Evolutionary conservation across 1,284 basidiomycete species (phyloP).

Genomic region (Ceratobasidium sp.): DNA sequence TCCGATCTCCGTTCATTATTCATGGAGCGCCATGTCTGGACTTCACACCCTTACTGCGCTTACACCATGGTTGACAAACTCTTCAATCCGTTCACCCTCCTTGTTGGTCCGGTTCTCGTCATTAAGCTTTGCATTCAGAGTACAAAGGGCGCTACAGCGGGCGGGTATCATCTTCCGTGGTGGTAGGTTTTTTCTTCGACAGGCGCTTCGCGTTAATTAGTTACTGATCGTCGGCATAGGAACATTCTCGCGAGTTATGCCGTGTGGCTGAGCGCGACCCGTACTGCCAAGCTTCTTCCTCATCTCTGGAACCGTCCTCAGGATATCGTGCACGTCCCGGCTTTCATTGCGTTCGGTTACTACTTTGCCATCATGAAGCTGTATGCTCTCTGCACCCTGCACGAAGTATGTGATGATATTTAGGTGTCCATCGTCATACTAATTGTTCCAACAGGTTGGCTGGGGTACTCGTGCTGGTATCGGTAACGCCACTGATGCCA

Average conservation of each 20-base stretch:
- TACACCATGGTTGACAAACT: constrained; percentile 95
- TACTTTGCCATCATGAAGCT: constrained; percentile 89
- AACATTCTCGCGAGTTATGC: constrained; percentile 77
- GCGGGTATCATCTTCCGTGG: constrained; percentile 88
- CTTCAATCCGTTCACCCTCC: constrained; percentile 87
- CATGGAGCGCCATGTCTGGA: constrained; percentile 88
- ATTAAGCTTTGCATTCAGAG: constrained; percentile 78
- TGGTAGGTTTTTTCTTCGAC: constrained; percentile 64
- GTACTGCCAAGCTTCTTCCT: constrained; percentile 85
- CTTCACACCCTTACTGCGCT: constrained; percentile 85
- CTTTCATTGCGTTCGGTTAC: constrained; percentile 91
- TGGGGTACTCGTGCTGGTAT: constrained; percentile 93
- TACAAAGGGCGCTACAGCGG: constrained; percentile 68
- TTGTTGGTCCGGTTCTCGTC: constrained; percentile 82
- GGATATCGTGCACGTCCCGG: constrained; percentile 87
- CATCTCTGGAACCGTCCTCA: constrained; percentile 86
- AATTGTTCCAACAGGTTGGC: constrained; percentile 63
- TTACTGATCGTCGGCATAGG: constrained; percentile 53
- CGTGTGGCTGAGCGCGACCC: constrained; percentile 82
- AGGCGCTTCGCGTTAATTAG: background rate
- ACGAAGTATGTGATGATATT: constrained; percentile 62
- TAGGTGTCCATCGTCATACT: constrained; percentile 4
- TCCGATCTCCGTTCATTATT: constrained; percentile 88
- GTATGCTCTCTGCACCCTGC: constrained; percentile 81
- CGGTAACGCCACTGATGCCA: constrained; percentile 77